phyloP scores from a whole-genome alignment of 208 protist genomes.

The Trypanosoma vivax region DNA sequence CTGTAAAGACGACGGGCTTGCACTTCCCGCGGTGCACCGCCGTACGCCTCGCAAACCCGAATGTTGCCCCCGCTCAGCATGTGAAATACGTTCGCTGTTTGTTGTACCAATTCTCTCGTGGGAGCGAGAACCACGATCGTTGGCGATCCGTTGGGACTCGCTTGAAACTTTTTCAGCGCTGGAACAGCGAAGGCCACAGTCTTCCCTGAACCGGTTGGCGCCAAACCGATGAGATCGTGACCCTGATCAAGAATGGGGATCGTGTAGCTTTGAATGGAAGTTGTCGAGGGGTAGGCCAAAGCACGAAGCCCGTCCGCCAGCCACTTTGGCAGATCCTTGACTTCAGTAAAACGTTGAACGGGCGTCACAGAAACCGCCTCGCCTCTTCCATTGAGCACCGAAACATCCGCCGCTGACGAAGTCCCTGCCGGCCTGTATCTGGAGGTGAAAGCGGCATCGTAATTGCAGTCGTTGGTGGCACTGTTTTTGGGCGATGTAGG shows the following conservation, averaged over 20 bases:
- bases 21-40: conserved; percentile 55
- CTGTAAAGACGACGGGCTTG: conserved; percentile 51
- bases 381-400: conserved; percentile 47
- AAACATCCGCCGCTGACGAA: conserved; percentile 26
- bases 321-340: conserved; percentile 53
- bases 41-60: conserved; percentile 75
- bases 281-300: conserved; percentile 63
- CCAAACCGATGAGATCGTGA: conserved; percentile 94
- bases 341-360: conserved; percentile 51
- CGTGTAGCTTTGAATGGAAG: conserved; percentile 82
- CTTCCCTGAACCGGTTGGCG: conserved; percentile 98
- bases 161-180: conserved; percentile 51
- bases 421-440: conserved; percentile 1
- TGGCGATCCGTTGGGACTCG: conserved; percentile 42
- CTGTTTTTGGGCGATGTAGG: no score
- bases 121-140: conserved; percentile 96
- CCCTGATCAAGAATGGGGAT: conserved; percentile 85
- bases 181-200: conserved; percentile 98
- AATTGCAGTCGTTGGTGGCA: no score
- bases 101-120: conserved; percentile 96
- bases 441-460: no score
- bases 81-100: conserved; percentile 96
- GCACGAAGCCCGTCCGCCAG: conserved; percentile 45
- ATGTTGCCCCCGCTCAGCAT: conserved; percentile 37
- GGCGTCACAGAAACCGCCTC: conserved; percentile 39